These are phyloP conservation scores for Talaromyces amestolkiae DNA, from an alignment of 2,329 filamentous ascomycete species.

Conservation along the genomic window DNA sequence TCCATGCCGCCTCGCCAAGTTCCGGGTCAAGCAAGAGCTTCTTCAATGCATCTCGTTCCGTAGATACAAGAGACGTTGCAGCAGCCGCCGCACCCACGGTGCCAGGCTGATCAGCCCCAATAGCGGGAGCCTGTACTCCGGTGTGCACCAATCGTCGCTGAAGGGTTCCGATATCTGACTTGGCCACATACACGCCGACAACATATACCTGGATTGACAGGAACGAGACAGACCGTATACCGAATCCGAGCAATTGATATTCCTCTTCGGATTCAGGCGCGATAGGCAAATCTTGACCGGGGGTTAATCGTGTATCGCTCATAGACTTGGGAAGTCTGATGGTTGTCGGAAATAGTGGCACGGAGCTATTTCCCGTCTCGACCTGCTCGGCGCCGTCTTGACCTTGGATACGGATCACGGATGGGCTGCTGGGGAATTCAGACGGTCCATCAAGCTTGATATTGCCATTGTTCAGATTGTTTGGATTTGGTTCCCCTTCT, in stretches of 20 bases:
- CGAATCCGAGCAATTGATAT: constrained; percentile 85
- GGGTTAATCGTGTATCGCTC: constrained; percentile 32
- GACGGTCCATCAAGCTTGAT: constrained; percentile 43
- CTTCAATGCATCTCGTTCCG: constrained; percentile 73
- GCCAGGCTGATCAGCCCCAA: constrained; percentile 44
- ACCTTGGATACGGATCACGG: constrained; percentile 42
- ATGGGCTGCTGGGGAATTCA: constrained; percentile 33
- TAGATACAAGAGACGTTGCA: constrained; percentile 78
- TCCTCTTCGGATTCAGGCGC: constrained; percentile 55
- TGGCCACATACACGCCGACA: constrained; percentile 86
- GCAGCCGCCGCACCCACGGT: constrained; percentile 43
- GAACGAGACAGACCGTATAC: constrained; percentile 86
- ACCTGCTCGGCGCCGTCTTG: constrained; percentile 69
- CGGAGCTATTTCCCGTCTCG: constrained; percentile 74
- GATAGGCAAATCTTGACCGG: constrained; percentile 39
- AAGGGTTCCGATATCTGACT: constrained; percentile 73
- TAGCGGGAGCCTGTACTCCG: constrained; percentile 45
- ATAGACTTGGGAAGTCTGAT: constrained; percentile 59
- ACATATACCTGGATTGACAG: constrained; percentile 90
- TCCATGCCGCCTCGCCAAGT: constrained; percentile 72
- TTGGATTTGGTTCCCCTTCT: constrained; percentile 15
- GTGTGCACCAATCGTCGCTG: constrained; percentile 74
- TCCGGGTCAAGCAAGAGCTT: constrained; percentile 66
- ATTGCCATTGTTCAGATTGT: constrained; percentile 21
- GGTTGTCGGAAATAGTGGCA: constrained; percentile 73